Evolutionary conservation across 1,139 yeast species (phyloP).

Genomic region (Saccharomyces hybrid): DNA sequence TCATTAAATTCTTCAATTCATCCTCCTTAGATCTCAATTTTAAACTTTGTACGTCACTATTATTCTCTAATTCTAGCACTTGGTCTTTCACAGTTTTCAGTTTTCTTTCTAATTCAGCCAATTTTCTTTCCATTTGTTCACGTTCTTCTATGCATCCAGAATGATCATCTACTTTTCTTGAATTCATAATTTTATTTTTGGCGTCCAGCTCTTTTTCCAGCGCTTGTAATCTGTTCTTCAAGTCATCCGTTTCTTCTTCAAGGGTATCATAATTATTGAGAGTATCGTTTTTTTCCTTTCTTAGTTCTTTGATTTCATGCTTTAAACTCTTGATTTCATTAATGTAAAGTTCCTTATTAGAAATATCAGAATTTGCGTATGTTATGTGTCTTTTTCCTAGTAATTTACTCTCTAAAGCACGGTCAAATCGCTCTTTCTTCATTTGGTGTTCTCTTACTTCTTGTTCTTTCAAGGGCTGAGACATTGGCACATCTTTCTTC

Average conservation of each 20-base stretch:
- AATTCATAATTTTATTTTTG: background rate
- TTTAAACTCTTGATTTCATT: slow-evolving; percentile 13
- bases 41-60: slow-evolving; percentile 2
- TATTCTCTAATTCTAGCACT: slow-evolving; percentile 1
- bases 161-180: slow-evolving; percentile 7
- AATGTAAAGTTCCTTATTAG: background rate
- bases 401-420: slow-evolving; percentile 9
- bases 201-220: slow-evolving; percentile 6
- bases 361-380: background rate
- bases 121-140: slow-evolving; percentile 10
- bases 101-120: background rate
- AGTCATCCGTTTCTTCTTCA: slow-evolving; percentile 8
- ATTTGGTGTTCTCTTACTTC: slow-evolving; percentile 43
- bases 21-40: background rate
- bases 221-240: slow-evolving; percentile 18
- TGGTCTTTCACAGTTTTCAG: background rate
- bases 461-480: slow-evolving; percentile 48
- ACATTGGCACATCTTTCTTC: slow-evolving; percentile 29
- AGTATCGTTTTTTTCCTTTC: slow-evolving; percentile 14
- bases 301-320: slow-evolving; percentile 14
- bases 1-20: background rate
- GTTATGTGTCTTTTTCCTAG: background rate
- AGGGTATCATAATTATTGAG: slow-evolving; percentile 14
- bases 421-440: slow-evolving; percentile 37
- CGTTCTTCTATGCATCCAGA: slow-evolving; percentile 22